Evolutionary conservation across 805 yeast species (phyloP).

Genomic region (Torulaspora franciscae): DNA sequence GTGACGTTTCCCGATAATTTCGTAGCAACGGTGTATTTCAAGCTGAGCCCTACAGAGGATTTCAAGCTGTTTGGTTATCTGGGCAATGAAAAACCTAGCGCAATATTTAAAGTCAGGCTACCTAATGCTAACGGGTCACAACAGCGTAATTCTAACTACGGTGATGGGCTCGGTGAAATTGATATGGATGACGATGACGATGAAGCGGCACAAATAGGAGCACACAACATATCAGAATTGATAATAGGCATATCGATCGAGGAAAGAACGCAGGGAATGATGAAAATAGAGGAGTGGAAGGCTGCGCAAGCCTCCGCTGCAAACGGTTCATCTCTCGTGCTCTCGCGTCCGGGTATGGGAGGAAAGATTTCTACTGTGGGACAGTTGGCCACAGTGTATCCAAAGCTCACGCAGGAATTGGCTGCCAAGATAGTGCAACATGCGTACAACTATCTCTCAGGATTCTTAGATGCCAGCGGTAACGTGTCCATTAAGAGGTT

Average conservation of each 20-base stretch:
- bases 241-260: conserved; percentile 89
- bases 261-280: conserved; percentile 61
- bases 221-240: conserved; percentile 37
- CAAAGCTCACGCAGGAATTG: conserved; percentile 49
- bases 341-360: conserved; percentile 27
- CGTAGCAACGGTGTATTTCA: conserved; percentile 85
- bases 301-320: conserved; percentile 16
- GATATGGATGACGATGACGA: conserved; percentile 50
- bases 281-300: conserved; percentile 46
- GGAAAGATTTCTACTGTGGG: conserved; percentile 28
- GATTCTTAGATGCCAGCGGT: conserved; percentile 77
- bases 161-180: conserved; percentile 50
- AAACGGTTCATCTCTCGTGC: conserved; percentile 30
- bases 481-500: conserved; percentile 83
- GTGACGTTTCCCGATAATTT: conserved; percentile 62
- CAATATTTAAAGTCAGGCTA: conserved; percentile 73
- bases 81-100: conserved; percentile 71
- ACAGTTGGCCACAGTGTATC: conserved; percentile 34
- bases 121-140: conserved; percentile 15
- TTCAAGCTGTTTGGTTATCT: conserved; percentile 65
- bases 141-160: conserved; percentile 20
- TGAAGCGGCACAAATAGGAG: conserved; percentile 35
- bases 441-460: conserved; percentile 84
- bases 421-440: conserved; percentile 87
- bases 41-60: conserved; percentile 55